These are phyloP conservation scores for Ophiocordyceps camponoti-floridani DNA, from an alignment of 2,329 filamentous ascomycete species.

Conservation along the genomic window DNA sequence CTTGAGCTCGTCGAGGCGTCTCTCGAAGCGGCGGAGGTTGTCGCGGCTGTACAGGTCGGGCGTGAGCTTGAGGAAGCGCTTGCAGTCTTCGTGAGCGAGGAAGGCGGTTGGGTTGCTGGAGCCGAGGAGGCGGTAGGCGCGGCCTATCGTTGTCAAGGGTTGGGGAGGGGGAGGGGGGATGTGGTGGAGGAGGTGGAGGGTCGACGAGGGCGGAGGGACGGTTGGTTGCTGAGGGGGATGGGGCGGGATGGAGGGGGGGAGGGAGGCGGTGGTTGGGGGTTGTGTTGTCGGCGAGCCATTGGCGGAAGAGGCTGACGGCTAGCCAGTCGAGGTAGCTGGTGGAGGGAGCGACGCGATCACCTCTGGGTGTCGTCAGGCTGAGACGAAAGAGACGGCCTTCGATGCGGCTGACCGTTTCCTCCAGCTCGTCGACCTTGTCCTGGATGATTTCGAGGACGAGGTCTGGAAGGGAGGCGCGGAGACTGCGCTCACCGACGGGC, in stretches of 20 bases:
- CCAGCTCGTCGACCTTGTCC: slow-evolving; percentile 84
- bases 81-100: slow-evolving; percentile 72
- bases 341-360: slow-evolving; percentile 64
- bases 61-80: slow-evolving; percentile 70
- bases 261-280: slow-evolving; percentile 38
- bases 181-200: too few species aligned
- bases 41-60: slow-evolving; percentile 74
- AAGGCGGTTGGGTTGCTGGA: slow-evolving; percentile 41
- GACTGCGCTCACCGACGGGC: slow-evolving; percentile 62
- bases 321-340: slow-evolving; percentile 84
- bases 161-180: slow-evolving; percentile 19
- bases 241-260: slow-evolving; percentile 5
- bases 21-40: slow-evolving; percentile 72
- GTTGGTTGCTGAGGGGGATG: too few species aligned
- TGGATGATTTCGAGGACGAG: slow-evolving; percentile 76
- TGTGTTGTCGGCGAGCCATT: slow-evolving; percentile 86
- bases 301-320: slow-evolving; percentile 68
- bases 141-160: slow-evolving; percentile 43
- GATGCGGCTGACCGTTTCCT: slow-evolving; percentile 62
- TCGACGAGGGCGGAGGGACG: slow-evolving; percentile 4
- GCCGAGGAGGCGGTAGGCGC: slow-evolving; percentile 64
- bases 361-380: slow-evolving; percentile 57
- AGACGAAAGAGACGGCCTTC: slow-evolving; percentile 72
- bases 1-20: slow-evolving; percentile 78
- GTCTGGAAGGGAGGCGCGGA: slow-evolving; percentile 56